phyloP scores from a whole-genome alignment of 176 grass and related monocot species.

The Avena atlantica region DNA sequence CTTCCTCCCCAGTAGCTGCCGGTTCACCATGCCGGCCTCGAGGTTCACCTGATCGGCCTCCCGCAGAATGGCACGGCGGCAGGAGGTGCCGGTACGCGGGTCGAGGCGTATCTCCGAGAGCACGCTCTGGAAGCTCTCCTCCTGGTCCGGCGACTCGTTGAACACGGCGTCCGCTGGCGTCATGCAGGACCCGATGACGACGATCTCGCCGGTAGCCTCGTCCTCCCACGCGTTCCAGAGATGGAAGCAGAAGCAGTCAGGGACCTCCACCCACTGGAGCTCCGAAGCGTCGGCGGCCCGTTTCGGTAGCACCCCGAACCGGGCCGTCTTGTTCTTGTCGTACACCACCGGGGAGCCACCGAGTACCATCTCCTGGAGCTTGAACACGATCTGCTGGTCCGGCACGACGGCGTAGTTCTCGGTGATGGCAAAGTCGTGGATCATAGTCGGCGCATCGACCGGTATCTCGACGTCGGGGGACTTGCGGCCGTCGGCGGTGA shows the following conservation, averaged over 20 bases:
- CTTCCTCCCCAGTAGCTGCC: slow-evolving; percentile 58
- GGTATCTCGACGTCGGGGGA: slow-evolving; percentile 77
- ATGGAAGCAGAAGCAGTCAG: slow-evolving; percentile 94
- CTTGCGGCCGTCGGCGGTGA: slow-evolving; percentile 67
- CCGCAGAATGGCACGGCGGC: slow-evolving; percentile 47
- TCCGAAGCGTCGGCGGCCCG: slow-evolving; percentile 53
- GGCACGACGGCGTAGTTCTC: slow-evolving; percentile 76
- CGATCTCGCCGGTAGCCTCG: slow-evolving; percentile 65
- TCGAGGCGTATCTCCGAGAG: slow-evolving; percentile 84
- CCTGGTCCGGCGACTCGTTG: slow-evolving; percentile 70
- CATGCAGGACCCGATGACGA: slow-evolving; percentile 95
- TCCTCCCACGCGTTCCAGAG: slow-evolving; percentile 99
- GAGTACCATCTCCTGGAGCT: slow-evolving; percentile 75
- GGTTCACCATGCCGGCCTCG: slow-evolving; percentile 96
- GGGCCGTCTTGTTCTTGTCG: slow-evolving; percentile 63
- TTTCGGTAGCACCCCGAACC: slow-evolving; percentile 78
- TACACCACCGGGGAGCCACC: slow-evolving; percentile 94
- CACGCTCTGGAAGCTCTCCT: slow-evolving; percentile 69
- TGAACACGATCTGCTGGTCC: slow-evolving; percentile 93
- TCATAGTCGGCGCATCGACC: slow-evolving; percentile 79
- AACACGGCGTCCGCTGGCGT: slow-evolving; percentile 87
- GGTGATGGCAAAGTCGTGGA: slow-evolving; percentile 92
- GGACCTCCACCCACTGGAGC: slow-evolving; percentile 78
- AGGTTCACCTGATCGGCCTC: slow-evolving; percentile 75
- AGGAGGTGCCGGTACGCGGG: slow-evolving; percentile 54